Evolutionary conservation across 1,284 basidiomycete genomes (phyloP).

Genomic region (Sporisorium scitamineum): DNA sequence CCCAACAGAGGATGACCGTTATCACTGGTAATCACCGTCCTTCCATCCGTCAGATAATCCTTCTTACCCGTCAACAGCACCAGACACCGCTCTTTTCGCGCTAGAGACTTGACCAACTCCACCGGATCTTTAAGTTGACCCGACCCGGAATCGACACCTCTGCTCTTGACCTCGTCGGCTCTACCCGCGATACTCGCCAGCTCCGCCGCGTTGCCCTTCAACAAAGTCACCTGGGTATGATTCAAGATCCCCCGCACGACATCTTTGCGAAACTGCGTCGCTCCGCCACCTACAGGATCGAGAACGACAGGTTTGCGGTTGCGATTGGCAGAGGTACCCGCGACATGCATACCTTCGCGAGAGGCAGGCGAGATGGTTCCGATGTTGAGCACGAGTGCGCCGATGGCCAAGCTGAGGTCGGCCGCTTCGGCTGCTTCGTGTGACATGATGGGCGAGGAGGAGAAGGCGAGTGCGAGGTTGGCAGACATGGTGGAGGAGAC

Average conservation of each 20-base stretch:
- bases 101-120: constrained; percentile 78
- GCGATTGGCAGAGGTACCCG: constrained; percentile 73
- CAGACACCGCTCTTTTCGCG: constrained; percentile 82
- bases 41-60: constrained; percentile 90
- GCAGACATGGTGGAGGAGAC: constrained; percentile 92
- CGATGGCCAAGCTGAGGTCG: constrained; percentile 79
- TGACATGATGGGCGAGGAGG: constrained; percentile 90
- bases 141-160: constrained; percentile 89
- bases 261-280: constrained; percentile 79
- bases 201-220: constrained; percentile 96
- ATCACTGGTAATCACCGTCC: constrained; percentile 76
- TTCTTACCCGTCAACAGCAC: constrained; percentile 83
- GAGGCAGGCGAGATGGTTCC: constrained; percentile 80
- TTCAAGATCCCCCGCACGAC: constrained; percentile 79
- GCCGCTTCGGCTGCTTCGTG: constrained; percentile 78
- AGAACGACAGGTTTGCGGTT: constrained; percentile 79
- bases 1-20: constrained; percentile 85
- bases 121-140: constrained; percentile 81
- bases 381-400: constrained; percentile 86
- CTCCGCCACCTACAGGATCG: constrained; percentile 93
- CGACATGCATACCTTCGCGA: constrained; percentile 81
- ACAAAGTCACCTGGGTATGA: constrained; percentile 86
- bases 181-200: constrained; percentile 82
- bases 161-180: constrained; percentile 76
- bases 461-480: constrained; percentile 88